Percentiles rank a stretch among this genome's conserved stretches.
Evolutionary conservation across 176 grass and related monocot species (phyloP).

Genomic region (Thalia dealbata): DNA sequence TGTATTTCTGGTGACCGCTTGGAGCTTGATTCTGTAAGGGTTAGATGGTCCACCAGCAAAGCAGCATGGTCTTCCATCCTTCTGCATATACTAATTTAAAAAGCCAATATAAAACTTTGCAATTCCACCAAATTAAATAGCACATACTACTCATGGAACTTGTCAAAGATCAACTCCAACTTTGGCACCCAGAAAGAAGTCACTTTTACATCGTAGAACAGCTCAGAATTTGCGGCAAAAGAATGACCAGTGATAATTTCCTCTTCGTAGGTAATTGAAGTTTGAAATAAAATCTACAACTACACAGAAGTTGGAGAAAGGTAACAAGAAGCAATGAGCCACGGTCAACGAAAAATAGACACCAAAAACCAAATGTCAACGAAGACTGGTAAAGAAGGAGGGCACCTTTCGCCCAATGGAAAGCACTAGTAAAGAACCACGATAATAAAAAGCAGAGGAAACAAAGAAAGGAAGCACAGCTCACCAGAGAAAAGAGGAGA

Average conservation of each 20-base stretch:
- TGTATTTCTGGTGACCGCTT: conserved; percentile 38
- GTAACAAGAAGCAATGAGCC: not conserved
- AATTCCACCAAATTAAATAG: not conserved
- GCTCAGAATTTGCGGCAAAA: not conserved
- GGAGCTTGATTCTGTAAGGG: conserved; percentile 73
- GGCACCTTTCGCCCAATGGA: not conserved
- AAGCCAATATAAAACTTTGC: conserved; percentile 3
- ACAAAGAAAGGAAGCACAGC: conserved; percentile 11
- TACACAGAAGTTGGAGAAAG: not conserved
- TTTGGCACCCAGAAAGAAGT: not conserved
- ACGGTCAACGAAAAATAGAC: not conserved
- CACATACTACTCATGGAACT: not conserved
- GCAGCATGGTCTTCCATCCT: conserved; percentile 88
- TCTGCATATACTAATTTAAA: conserved; percentile 3
- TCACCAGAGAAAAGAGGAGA: conserved; percentile 18
- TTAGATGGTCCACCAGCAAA: conserved; percentile 81
- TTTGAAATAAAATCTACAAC: not conserved
- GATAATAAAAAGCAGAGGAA: conserved; percentile 1
- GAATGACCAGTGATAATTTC: not conserved
- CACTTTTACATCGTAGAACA: not conserved
- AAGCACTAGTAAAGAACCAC: not conserved
- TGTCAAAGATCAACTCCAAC: not conserved
- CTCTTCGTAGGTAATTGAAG: not conserved
- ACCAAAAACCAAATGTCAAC: conserved; percentile 9
- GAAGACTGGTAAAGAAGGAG: not conserved